These are phyloP conservation scores for Phycomyces nitens DNA, from an alignment of 192 early-diverging fungal species.

Conservation along the genomic window DNA sequence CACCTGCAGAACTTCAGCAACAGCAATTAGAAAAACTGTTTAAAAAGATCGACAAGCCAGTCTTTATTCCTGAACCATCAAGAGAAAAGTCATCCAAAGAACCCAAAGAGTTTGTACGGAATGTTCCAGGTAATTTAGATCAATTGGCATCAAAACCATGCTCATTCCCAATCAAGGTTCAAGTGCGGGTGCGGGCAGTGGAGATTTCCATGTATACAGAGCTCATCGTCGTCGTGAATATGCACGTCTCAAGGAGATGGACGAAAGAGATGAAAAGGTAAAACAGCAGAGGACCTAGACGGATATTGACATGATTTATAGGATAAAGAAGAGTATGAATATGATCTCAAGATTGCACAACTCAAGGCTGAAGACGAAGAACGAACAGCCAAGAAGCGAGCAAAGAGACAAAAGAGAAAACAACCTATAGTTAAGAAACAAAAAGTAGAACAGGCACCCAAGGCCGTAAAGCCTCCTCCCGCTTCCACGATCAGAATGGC, in stretches of 20 bases:
- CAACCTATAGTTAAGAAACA: constrained; percentile 43
- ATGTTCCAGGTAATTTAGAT: constrained; percentile 63
- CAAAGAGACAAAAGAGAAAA: constrained; percentile 79
- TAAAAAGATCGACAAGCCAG: constrained; percentile 76
- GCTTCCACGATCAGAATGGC: too few relatives aligned
- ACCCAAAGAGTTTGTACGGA: constrained; percentile 85
- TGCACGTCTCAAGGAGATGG: constrained; percentile 75
- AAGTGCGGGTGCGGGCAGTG: constrained; percentile 92
- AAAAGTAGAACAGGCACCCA: constrained; percentile 11
- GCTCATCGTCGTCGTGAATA: constrained; percentile 83
- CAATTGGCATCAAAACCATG: too few relatives aligned
- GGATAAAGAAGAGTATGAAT: constrained; percentile 59
- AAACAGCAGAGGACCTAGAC: too few relatives aligned
- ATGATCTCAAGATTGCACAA: constrained; percentile 52
- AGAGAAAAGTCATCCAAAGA: constrained; percentile 50
- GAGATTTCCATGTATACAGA: constrained; percentile 94
- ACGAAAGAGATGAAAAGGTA: constrained; percentile 68
- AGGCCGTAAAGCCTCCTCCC: too few relatives aligned
- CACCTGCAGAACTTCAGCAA: constrained; percentile 49
- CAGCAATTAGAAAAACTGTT: constrained; percentile 70
- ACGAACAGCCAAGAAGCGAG: constrained; percentile 83
- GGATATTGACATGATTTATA: constrained; percentile 16
- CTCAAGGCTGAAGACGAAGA: constrained; percentile 69
- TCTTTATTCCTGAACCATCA: constrained; percentile 61
- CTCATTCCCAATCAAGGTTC: constrained; percentile 55